phyloP scores from a whole-genome alignment of 768 basidiomycete species.

The Tulasnella sp. region DNA sequence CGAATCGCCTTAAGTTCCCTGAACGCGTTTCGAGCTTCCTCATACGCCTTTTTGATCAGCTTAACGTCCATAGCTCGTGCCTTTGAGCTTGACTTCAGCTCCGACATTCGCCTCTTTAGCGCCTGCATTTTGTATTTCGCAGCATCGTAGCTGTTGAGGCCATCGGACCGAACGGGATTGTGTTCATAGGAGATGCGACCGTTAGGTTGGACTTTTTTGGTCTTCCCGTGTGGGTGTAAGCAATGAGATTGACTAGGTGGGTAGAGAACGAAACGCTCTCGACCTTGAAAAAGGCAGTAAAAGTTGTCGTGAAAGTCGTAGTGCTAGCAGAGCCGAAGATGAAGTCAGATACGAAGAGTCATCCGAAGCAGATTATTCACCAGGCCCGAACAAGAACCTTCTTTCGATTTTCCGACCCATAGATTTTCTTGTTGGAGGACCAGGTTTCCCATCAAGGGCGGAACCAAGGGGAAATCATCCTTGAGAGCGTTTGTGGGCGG shows the following conservation, averaged over 20 bases:
- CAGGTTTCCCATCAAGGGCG: not conserved
- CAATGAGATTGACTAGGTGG: not conserved
- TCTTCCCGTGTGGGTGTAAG: constrained; percentile 8
- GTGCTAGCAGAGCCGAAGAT: not conserved
- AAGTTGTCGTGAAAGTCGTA: constrained; percentile 13
- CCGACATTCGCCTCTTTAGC: not conserved
- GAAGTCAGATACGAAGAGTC: not conserved
- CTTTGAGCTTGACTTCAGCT: not conserved
- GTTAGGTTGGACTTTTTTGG: not conserved
- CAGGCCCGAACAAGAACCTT: not conserved
- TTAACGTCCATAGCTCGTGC: not conserved
- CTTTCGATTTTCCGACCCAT: not conserved
- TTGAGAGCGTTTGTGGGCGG: not conserved
- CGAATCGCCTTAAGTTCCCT: not conserved
- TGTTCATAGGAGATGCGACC: constrained; percentile 3
- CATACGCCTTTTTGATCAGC: not conserved
- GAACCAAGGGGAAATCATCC: not conserved
- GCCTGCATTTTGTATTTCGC: not conserved
- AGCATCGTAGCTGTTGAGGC: not conserved
- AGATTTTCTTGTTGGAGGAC: constrained; percentile 9
- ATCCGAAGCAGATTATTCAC: not conserved
- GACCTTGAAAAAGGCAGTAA: constrained; percentile 12
- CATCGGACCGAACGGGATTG: not conserved
- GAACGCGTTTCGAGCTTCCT: not conserved
- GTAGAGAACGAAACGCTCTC: constrained; percentile 4